phyloP scores from a whole-genome alignment of 257 asterid species.

The Solanum pimpinellifolium region DNA sequence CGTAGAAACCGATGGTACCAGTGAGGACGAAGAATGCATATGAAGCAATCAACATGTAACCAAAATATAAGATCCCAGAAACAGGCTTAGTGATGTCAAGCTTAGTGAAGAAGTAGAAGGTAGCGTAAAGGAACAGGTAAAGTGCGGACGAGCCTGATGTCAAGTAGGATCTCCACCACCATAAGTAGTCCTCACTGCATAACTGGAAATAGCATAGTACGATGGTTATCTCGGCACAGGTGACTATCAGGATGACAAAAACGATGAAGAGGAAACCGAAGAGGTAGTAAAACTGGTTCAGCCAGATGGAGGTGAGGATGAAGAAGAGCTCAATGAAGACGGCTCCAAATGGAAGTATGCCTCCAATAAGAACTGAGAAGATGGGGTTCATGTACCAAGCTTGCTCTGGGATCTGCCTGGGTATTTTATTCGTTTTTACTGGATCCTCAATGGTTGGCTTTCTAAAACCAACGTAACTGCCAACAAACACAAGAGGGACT shows the following conservation, averaged over 20 bases:
- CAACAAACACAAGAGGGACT: slow-evolving; percentile 62
- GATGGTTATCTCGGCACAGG: slow-evolving; percentile 66
- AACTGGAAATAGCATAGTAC: slow-evolving; percentile 83
- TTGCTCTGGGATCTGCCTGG: slow-evolving; percentile 74
- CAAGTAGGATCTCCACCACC: slow-evolving; percentile 85
- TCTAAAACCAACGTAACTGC: slow-evolving; percentile 50
- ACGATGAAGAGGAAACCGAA: slow-evolving; percentile 79
- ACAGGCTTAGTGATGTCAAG: slow-evolving; percentile 66
- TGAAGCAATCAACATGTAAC: slow-evolving; percentile 69
- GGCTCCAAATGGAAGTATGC: slow-evolving; percentile 71
- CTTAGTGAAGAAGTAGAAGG: slow-evolving; percentile 75
- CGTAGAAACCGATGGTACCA: slow-evolving; percentile 66
- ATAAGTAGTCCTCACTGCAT: slow-evolving; percentile 63
- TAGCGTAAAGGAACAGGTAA: slow-evolving; percentile 67
- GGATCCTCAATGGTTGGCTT: slow-evolving; percentile 64
- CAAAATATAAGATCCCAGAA: slow-evolving; percentile 63
- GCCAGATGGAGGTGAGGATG: slow-evolving; percentile 74
- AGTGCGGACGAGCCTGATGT: slow-evolving; percentile 69
- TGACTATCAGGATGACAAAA: slow-evolving; percentile 53
- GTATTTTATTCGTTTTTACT: slow-evolving; percentile 60
- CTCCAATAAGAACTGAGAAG: slow-evolving; percentile 57
- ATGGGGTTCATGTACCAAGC: slow-evolving; percentile 62
- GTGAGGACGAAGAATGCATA: slow-evolving; percentile 64
- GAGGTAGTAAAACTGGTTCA: slow-evolving; percentile 83
- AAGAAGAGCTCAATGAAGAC: slow-evolving; percentile 76